Conservation (phyloP, 352 stramenopile species). For the Phytophthora citrophthora region DNA sequence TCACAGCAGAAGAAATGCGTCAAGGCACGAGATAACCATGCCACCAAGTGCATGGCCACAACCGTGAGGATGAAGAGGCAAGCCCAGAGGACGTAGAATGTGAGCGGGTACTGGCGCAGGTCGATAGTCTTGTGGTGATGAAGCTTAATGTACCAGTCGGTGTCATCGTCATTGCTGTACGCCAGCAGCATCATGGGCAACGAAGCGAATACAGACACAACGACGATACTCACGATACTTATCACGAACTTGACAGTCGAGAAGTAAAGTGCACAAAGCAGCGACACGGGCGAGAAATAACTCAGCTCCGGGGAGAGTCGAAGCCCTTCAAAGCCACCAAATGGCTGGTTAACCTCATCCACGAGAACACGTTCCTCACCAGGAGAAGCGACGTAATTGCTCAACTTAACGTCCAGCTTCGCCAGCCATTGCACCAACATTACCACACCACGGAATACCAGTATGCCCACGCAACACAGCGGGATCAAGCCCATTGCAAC, state of each 20-base stretch:
- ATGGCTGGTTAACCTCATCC: slow-evolving; percentile 38
- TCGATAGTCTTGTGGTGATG: slow-evolving; percentile 37
- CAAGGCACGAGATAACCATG: slow-evolving; percentile 45
- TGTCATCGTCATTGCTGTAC: slow-evolving; percentile 23
- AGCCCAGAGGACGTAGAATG: slow-evolving; percentile 46
- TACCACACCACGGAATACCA: slow-evolving; percentile 64
- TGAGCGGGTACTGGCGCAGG: slow-evolving; percentile 42
- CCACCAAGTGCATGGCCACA: slow-evolving; percentile 62
- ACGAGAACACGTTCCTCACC: slow-evolving; percentile 56
- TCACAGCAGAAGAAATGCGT: slow-evolving; percentile 77
- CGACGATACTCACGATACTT: slow-evolving; percentile 48
- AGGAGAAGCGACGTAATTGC: slow-evolving; percentile 60
- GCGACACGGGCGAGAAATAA: slow-evolving; percentile 62
- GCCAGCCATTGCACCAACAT: slow-evolving; percentile 53
- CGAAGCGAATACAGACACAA: slow-evolving; percentile 38
- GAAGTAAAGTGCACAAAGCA: slow-evolving; percentile 73
- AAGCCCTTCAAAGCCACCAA: slow-evolving; percentile 42
- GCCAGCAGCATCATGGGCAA: slow-evolving; percentile 35
- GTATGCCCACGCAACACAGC: slow-evolving; percentile 67
- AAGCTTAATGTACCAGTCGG: slow-evolving; percentile 30
- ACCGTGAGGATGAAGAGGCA: slow-evolving; percentile 62
- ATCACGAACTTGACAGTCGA: slow-evolving; percentile 67
- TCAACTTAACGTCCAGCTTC: slow-evolving; percentile 64
- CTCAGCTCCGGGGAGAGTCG: slow-evolving; percentile 57
- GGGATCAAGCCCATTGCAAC: slow-evolving; percentile 53